Base-by-base conservation (phyloP, 768 basidiomycete species). In the Boletus pseudo-olivaceus region DNA sequence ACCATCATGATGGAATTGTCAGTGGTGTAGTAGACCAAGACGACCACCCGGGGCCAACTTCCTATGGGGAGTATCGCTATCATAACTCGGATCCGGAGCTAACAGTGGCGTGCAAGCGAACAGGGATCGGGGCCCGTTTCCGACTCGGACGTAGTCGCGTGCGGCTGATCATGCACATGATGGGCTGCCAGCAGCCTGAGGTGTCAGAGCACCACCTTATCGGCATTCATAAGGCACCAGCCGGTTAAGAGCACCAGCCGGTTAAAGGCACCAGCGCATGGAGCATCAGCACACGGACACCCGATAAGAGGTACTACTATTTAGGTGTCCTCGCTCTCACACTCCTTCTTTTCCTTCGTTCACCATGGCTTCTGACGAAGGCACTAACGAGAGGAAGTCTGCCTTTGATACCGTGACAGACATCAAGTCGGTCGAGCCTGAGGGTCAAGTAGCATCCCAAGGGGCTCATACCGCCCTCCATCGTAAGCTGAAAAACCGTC, bases 401-500 rank as follows among this genome's bases (percentile, higher is more conserved):
- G 8, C 10, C 8, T 55, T 48, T 32, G 50, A 64, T 1, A 26
- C 19, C 23, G 4, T 23, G 23, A 23, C 23, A 23, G 59, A 59
- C 11, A 3, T 38, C 47, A 46, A 26, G 38, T 57, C 40, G 1
- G 1, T 57, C 39, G 64, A 23, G 23, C 23, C 23, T 23, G 23
- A 67, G 43, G 57, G 27, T 11, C 59, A 62, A 39, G 19, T 26
- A 6, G 7, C 34, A 0, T 0, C 29, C 4, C 35, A 53, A 3
- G 10, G 19, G 12, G 37, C 9, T 12, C 55, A 65, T 14, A 57
- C 51, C 1, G 2, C 32, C 11, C 67, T 68, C 19, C 53, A 59
- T 9, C 71, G 71, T 12, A 57, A 70, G 47, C 60, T 72, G 2
- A 68, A 72, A 57, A 69, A 67, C 41, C 64, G 71, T 7, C 71